Evolutionary conservation across 139 green algal species (phyloP), one percentile per base, ranked within the genome.

Genomic region (Coelastrella sp.): DNA sequence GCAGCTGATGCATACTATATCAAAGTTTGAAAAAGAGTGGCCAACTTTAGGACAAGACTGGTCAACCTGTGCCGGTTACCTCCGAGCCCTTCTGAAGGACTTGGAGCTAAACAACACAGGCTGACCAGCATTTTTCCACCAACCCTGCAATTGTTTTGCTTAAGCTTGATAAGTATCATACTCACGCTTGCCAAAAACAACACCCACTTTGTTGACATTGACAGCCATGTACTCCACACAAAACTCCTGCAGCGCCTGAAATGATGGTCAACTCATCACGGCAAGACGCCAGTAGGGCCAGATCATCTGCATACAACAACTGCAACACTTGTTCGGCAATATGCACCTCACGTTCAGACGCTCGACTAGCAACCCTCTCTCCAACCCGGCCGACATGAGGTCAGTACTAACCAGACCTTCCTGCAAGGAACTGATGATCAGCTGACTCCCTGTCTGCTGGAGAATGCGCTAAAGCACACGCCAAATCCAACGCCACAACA

Each of bases 291-390:
- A 92, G 66, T 10, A 92, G 66, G 14, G 80, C 23, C 57, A 89
- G 7, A 47, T 92, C 89, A 84, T 92, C 81, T 47, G 89, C 81
- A 76, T 89, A 92, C 71, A 92, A 7, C 73, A 89, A 2, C 7
- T 17, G 71, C 6, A 80, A 17, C 4, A 82, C 14, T 8, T 65
- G 17, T 4, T 22, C 57, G 5, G 61, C 77, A n/a, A 89, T 7
- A 5, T 74, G 7, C 11, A 87, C 73, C 4, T 58, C 89, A 87
- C 57, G 17, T 7, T 20, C 54, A 32, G 6, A n/a, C 47, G 74
- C 17, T 22, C 58, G 61, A 19, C 80, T 11, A 3, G 56, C 23
- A 73, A 89, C 8, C 75, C 79, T 77, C n/a, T 79, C 61, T 22
- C 90, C 89, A 17, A 90, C 10, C 10, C 60, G 60, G 57, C 90